Conservation (phyloP, 1,139 yeast genomes). For the Tardiomyces depauwii region DNA sequence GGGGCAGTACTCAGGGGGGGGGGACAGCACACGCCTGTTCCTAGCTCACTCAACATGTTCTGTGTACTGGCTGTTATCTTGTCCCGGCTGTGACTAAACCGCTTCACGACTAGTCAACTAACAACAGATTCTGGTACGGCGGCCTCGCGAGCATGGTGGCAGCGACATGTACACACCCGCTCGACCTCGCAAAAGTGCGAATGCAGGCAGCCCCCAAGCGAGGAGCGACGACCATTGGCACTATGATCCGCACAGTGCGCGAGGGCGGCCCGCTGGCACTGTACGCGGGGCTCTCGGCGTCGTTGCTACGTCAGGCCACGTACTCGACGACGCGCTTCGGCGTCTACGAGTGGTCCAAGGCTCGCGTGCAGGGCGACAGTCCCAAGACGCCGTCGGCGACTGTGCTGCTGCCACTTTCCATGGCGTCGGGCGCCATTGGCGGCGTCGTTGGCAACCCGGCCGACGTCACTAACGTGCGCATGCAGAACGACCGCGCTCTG, state of each 20-base stretch:
- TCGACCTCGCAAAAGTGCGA: conserved; percentile 77
- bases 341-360: conserved; percentile 66
- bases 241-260: conserved; percentile 48
- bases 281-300: conserved; percentile 74
- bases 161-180: conserved; percentile 44
- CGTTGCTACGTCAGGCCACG: conserved; percentile 75
- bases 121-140: conserved; percentile 14
- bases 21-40: too few species aligned
- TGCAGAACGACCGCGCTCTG: conserved; percentile 78
- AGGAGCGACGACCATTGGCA: conserved; percentile 51
- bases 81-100: too few species aligned
- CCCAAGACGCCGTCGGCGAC: conserved; percentile 32
- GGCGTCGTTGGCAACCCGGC: conserved; percentile 84
- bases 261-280: conserved; percentile 59
- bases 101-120: neutral
- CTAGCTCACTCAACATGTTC: too few species aligned
- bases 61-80: too few species aligned
- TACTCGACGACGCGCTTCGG: conserved; percentile 84
- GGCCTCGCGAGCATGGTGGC: conserved; percentile 33
- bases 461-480: conserved; percentile 78
- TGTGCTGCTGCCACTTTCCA: conserved; percentile 59
- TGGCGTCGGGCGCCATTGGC: conserved; percentile 76
- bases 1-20: too few species aligned
- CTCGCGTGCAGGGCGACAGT: conserved; percentile 26
- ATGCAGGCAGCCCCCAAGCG: conserved; percentile 55